Percentiles rank a stretch among this genome's conserved stretches.
Conservation (phyloP, 164 flowering plant genomes). For the Tetrastigma voinierianum region DNA sequence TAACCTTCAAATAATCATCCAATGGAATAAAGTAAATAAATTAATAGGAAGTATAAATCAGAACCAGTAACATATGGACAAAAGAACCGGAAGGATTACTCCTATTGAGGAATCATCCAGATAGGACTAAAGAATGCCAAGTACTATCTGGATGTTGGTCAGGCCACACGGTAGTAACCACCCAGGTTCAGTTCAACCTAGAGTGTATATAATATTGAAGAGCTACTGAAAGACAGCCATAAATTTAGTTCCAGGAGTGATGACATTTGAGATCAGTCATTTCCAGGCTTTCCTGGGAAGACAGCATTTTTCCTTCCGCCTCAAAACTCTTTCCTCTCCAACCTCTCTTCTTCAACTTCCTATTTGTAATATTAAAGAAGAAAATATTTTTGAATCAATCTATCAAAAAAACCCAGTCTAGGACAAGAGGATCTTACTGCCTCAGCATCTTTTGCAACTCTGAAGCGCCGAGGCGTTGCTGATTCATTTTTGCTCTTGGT, state of each 20-base stretch:
- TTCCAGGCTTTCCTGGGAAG: slow-evolving; percentile 73
- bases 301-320: slow-evolving; percentile 31
- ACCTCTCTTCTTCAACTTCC: slow-evolving; percentile 45
- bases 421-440: slow-evolving; percentile 55
- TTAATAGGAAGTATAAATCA: slow-evolving; percentile 63
- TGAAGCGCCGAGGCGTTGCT: slow-evolving; percentile 46
- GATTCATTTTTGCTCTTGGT: slow-evolving; percentile 64
- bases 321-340: slow-evolving; percentile 42
- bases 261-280: slow-evolving; percentile 64
- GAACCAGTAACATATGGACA: slow-evolving; percentile 35
- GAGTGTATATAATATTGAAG: slow-evolving; percentile 86
- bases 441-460: slow-evolving; percentile 67
- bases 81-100: slow-evolving; percentile 51
- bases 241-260: slow-evolving; percentile 61
- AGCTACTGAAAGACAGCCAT: slow-evolving; percentile 79
- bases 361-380: slow-evolving; percentile 20
- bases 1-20: slow-evolving; percentile 62
- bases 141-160: slow-evolving; percentile 4
- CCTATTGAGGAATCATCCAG: slow-evolving; percentile 49
- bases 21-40: slow-evolving; percentile 75
- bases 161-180: too few species aligned
- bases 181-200: slow-evolving; percentile 70
- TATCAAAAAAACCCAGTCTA: neutral
- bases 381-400: neutral
- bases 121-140: slow-evolving; percentile 18